Evolutionary conservation across 768 basidiomycete genomes (phyloP).

Genomic region (Lactarius psammicola): DNA sequence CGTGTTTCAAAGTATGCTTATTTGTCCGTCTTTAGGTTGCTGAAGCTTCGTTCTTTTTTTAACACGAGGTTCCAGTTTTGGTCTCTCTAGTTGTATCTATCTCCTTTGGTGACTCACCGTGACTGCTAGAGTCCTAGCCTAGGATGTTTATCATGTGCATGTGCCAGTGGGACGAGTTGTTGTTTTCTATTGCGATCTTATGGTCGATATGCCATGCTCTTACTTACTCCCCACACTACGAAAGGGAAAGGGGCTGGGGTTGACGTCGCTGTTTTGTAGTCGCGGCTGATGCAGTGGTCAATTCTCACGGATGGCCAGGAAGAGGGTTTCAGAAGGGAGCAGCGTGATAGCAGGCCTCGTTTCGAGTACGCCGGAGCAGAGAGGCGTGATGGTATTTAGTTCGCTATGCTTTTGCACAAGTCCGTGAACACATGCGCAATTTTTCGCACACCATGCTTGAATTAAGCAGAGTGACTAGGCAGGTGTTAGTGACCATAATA

Average conservation of each 20-base stretch:
- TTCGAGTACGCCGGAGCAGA: too few relatives aligned
- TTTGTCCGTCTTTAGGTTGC: conserved; percentile 1
- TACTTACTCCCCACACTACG: too few relatives aligned
- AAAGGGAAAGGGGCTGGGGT: too few relatives aligned
- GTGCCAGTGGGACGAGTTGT: too few relatives aligned
- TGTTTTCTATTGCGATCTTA: too few relatives aligned
- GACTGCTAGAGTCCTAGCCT: too few relatives aligned
- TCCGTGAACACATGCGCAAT: neutral
- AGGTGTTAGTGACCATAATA: too few relatives aligned
- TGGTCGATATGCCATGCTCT: too few relatives aligned
- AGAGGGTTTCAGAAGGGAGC: neutral
- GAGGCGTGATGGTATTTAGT: neutral
- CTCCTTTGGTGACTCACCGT: too few relatives aligned
- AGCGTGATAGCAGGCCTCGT: neutral
- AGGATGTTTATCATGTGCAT: too few relatives aligned
- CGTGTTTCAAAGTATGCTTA: neutral
- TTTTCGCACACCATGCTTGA: neutral
- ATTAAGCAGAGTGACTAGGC: too few relatives aligned
- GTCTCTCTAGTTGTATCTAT: neutral
- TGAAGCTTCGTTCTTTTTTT: neutral
- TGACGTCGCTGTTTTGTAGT: too few relatives aligned
- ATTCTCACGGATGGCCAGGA: neutral
- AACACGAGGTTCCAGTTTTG: neutral
- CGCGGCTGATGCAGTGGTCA: neutral
- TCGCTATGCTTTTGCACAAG: neutral